A percentile compares a stretch with the other conserved stretches of the same genome.
Conservation (phyloP, 78 protist species). For the Capsaspora owczarzaki region DNA sequence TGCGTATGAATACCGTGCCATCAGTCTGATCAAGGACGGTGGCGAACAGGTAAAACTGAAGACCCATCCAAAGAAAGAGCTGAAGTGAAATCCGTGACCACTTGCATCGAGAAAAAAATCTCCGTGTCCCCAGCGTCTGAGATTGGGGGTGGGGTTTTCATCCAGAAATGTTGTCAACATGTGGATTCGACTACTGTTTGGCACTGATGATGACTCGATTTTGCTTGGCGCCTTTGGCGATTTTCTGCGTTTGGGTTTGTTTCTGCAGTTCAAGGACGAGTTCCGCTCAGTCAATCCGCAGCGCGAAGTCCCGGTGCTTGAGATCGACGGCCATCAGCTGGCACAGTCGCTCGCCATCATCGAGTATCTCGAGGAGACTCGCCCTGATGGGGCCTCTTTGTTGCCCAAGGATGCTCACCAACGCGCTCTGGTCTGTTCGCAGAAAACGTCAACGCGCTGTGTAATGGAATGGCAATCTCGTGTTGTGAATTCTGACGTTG, state of each 20-base stretch:
- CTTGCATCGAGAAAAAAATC: no score
- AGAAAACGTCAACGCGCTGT: neutral
- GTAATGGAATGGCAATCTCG: neutral
- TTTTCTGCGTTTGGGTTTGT: neutral
- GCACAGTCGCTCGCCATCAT: constrained; percentile 55
- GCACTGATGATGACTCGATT: no score
- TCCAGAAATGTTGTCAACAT: no score
- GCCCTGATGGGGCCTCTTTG: constrained; percentile 27
- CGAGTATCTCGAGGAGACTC: constrained; percentile 59
- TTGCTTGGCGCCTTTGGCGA: no score
- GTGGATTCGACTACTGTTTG: no score
- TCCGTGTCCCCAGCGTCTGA: no score
- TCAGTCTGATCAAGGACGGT: constrained; percentile 57
- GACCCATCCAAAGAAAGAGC: no score
- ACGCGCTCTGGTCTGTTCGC: neutral
- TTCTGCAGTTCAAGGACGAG: constrained; percentile 6
- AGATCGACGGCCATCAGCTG: constrained; percentile 33
- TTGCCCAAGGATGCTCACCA: constrained; percentile 25
- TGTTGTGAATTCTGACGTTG: neutral
- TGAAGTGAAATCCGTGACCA: no score
- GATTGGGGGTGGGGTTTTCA: no score
- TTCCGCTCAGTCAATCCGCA: neutral
- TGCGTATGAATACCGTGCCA: constrained; percentile 21
- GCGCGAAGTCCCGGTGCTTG: constrained; percentile 20
- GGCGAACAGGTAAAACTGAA: constrained; percentile 31